Conservation (phyloP, 2,329 filamentous ascomycete genomes). For the Laburnicola sp. region DNA sequence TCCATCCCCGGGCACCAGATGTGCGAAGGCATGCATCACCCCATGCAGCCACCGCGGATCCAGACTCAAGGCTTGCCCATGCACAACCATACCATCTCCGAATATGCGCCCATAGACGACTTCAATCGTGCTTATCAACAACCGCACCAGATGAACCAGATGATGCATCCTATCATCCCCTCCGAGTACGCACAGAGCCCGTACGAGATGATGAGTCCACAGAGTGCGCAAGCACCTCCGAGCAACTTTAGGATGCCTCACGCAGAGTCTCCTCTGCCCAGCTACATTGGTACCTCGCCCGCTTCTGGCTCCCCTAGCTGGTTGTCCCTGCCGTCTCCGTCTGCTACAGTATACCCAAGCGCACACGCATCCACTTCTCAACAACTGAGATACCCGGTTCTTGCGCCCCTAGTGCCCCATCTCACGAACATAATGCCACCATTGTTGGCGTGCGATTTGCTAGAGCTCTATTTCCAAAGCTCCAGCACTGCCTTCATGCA, state of each 20-base stretch:
- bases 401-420: slow-evolving; percentile 83
- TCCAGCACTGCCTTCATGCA: slow-evolving; percentile 85
- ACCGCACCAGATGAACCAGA: slow-evolving; percentile 46
- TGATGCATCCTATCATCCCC: slow-evolving; percentile 50
- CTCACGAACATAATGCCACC: slow-evolving; percentile 78
- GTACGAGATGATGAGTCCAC: slow-evolving; percentile 54
- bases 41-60: slow-evolving; percentile 49
- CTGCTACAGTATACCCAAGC: slow-evolving; percentile 60
- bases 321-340: slow-evolving; percentile 57
- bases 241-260: slow-evolving; percentile 52
- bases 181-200: slow-evolving; percentile 50
- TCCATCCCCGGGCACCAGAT: slow-evolving; percentile 32
- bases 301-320: slow-evolving; percentile 62
- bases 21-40: slow-evolving; percentile 29
- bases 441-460: slow-evolving; percentile 79
- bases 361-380: slow-evolving; percentile 61
- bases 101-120: slow-evolving; percentile 52
- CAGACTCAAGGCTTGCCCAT: slow-evolving; percentile 45
- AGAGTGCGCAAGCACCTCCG: slow-evolving; percentile 49
- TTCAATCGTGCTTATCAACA: slow-evolving; percentile 51
- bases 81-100: slow-evolving; percentile 44
- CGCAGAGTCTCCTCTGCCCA: slow-evolving; percentile 61
- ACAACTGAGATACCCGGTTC: slow-evolving; percentile 75
- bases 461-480: slow-evolving; percentile 90
- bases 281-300: slow-evolving; percentile 65